These are phyloP conservation scores for Tetraselmis striata DNA, from an alignment of 139 green algal genomes.

Conservation along the genomic window DNA sequence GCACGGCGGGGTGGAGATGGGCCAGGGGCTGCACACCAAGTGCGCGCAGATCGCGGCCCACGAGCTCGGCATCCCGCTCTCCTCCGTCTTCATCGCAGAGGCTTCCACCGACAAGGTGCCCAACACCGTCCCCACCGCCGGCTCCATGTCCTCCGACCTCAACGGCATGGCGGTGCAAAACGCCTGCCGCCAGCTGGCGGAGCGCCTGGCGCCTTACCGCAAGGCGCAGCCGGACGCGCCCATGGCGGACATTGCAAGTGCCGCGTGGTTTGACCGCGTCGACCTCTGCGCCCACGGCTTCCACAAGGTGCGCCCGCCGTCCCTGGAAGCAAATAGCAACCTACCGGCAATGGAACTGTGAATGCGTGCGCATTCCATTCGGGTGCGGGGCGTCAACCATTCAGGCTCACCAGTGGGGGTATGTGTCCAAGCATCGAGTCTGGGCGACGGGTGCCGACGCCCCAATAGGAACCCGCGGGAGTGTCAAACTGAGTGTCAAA, in stretches of 20 bases:
- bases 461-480: too few species aligned
- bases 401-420: too few species aligned
- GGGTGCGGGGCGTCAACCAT: too few species aligned
- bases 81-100: background rate
- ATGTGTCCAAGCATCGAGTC: too few species aligned
- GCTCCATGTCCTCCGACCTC: slow-evolving; percentile 81
- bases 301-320: too few species aligned
- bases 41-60: slow-evolving; percentile 1
- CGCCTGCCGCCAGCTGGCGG: slow-evolving; percentile 81
- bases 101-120: slow-evolving; percentile 23
- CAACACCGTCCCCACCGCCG: slow-evolving; percentile 91
- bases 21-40: slow-evolving; percentile 18
- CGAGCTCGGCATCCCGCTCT: slow-evolving; percentile 2
- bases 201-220: slow-evolving; percentile 59
- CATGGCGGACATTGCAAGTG: too few species aligned
- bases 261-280: slow-evolving; percentile 74
- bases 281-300: slow-evolving; percentile 92
- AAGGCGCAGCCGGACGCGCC: slow-evolving; percentile 13
- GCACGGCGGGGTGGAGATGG: slow-evolving; percentile 13
- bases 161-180: slow-evolving; percentile 84
- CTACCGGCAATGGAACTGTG: too few species aligned
- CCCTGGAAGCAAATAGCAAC: too few species aligned
- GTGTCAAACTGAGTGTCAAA: too few species aligned
- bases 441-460: too few species aligned
- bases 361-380: too few species aligned